These are phyloP conservation scores for Kodamaea ohmeri DNA, from an alignment of 1,139 yeast species.

Conservation along the genomic window DNA sequence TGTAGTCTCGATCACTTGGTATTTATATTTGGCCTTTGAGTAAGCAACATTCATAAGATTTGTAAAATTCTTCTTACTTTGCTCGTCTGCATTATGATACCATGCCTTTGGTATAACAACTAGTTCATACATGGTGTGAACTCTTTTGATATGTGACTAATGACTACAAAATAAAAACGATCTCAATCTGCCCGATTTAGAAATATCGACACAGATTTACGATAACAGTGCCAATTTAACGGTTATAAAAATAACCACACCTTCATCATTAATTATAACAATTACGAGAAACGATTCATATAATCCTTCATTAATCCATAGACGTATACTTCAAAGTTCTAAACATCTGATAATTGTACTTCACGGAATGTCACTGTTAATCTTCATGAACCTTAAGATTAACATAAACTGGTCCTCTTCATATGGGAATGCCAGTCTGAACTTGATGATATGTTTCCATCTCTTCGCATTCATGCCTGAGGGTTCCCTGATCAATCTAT, in stretches of 20 bases:
- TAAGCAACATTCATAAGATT: slow-evolving; percentile 48
- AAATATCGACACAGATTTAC: too few relatives aligned
- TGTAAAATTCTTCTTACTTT: slow-evolving; percentile 18
- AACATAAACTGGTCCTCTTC: slow-evolving; percentile 46
- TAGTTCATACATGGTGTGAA: slow-evolving; percentile 21
- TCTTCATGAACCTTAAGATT: slow-evolving; percentile 37
- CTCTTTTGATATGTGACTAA: slow-evolving; percentile 9
- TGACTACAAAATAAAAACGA: too few relatives aligned
- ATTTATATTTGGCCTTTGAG: slow-evolving; percentile 43
- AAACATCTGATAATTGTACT: not conserved
- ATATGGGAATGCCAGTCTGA: slow-evolving; percentile 37
- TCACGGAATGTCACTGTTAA: slow-evolving; percentile 17
- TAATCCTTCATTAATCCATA: too few relatives aligned
- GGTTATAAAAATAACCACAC: too few relatives aligned
- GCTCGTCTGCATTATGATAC: slow-evolving; percentile 16
- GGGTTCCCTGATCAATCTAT: slow-evolving; percentile 35
- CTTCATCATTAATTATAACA: too few relatives aligned
- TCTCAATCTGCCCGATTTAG: too few relatives aligned
- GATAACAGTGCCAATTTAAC: too few relatives aligned
- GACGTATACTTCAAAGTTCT: too few relatives aligned
- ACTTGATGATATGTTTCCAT: slow-evolving; percentile 46
- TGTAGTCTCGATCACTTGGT: slow-evolving; percentile 38
- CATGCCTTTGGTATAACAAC: slow-evolving; percentile 25
- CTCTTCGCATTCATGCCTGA: slow-evolving; percentile 41
- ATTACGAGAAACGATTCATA: too few relatives aligned